Percentiles rank a stretch among this genome's conserved stretches.
These are phyloP conservation scores for Mycena epipterygia DNA, from an alignment of 768 basidiomycete genomes.

Conservation along the genomic window DNA sequence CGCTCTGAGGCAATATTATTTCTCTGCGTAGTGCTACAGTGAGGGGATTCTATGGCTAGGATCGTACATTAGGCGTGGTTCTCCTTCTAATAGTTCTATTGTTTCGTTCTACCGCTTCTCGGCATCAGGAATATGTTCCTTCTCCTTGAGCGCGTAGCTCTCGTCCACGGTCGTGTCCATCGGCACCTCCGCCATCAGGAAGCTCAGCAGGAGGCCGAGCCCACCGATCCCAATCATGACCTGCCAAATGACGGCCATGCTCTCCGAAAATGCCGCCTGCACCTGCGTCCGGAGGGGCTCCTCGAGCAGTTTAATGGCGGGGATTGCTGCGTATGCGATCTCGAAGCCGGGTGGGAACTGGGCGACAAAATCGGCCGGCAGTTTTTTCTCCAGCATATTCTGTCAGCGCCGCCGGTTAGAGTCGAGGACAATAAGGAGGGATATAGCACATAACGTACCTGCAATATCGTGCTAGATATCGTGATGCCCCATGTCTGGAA, in stretches of 20 bases:
- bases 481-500: constrained; percentile 42
- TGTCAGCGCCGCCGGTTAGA: constrained; percentile 32
- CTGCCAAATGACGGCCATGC: constrained; percentile 58
- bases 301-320: constrained; percentile 36
- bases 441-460: constrained; percentile 2
- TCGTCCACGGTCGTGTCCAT: constrained; percentile 48
- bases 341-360: constrained; percentile 30
- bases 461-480: constrained; percentile 49
- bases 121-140: constrained; percentile 21
- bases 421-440: not conserved
- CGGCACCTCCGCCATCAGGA: constrained; percentile 51
- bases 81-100: too few species aligned
- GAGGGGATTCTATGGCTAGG: too few species aligned
- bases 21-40: too few species aligned
- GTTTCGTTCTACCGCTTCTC: constrained; percentile 9
- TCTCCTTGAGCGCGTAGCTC: constrained; percentile 46
- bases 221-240: constrained; percentile 56
- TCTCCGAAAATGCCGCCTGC: constrained; percentile 56
- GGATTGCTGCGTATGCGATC: constrained; percentile 34
- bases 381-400: constrained; percentile 53
- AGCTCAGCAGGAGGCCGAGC: constrained; percentile 49
- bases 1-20: too few species aligned
- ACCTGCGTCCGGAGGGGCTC: constrained; percentile 48
- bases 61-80: too few species aligned
- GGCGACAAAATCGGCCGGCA: constrained; percentile 30